Evolutionary conservation across 2,329 filamentous ascomycete species (phyloP).

Genomic region (Diaporthe ilicicola): DNA sequence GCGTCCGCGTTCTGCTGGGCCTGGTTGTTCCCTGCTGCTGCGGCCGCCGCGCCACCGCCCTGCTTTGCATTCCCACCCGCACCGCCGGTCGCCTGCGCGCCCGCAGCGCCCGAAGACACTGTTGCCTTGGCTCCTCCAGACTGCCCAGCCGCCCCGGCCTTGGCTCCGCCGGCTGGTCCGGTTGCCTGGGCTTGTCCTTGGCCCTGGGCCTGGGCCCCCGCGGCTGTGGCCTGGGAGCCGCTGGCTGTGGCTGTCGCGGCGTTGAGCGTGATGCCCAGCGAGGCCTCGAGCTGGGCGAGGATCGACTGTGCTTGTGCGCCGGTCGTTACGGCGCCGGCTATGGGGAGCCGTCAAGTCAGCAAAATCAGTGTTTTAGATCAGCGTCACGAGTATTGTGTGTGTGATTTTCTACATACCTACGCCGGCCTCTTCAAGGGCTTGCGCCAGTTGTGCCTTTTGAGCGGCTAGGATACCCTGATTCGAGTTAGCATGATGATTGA

Average conservation of each 20-base stretch:
- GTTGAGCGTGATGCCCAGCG: slow-evolving; percentile 9
- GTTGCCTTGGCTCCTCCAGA: slow-evolving; percentile 1
- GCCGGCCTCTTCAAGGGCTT: neutral
- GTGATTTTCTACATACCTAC: neutral
- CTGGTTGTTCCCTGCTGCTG: too few relatives aligned
- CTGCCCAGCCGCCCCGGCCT: neutral
- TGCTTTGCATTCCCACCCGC: neutral
- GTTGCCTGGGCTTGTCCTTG: neutral
- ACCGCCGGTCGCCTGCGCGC: neutral
- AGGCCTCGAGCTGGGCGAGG: slow-evolving; percentile 3
- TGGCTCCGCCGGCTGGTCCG: neutral
- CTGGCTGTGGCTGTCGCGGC: neutral
- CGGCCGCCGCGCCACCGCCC: too few relatives aligned
- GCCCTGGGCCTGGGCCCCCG: neutral
- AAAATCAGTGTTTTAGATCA: neutral
- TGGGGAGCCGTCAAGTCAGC: too few relatives aligned
- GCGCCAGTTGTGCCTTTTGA: slow-evolving; percentile 5
- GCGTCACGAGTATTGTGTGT: too few relatives aligned
- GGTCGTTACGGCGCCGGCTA: neutral
- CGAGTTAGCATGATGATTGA: neutral
- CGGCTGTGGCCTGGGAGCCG: neutral
- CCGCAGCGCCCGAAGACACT: neutral
- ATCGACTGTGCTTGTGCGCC: neutral
- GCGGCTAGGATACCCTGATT: slow-evolving; percentile 6
- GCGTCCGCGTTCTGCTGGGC: slow-evolving; percentile 8